Conservation (phyloP, 257 asterid species). For the Fraxinus pennsylvanica region DNA sequence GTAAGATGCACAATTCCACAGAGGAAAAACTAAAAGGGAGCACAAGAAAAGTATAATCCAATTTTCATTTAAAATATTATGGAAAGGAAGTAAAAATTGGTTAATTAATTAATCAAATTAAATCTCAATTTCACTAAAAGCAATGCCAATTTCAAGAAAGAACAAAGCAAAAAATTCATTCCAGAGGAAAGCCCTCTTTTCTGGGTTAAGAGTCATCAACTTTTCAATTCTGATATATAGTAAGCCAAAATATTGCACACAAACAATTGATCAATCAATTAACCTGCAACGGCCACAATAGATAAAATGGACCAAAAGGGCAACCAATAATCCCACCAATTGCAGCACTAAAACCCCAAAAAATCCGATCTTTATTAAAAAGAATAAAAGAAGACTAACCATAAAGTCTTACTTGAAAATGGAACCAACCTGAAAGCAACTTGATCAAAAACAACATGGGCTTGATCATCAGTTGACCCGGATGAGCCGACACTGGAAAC, state of each 20-base stretch:
- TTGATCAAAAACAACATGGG: conserved; percentile 49
- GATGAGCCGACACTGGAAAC: conserved; percentile 79
- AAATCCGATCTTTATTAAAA: conserved; percentile 11
- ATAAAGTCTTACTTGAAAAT: background rate
- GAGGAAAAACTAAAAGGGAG: background rate
- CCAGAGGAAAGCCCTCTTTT: background rate
- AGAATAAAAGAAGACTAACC: background rate
- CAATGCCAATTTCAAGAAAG: background rate
- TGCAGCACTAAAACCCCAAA: conserved; percentile 1
- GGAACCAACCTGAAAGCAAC: conserved; percentile 49
- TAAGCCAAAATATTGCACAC: background rate
- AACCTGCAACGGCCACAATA: conserved; percentile 17
- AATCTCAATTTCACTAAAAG: background rate
- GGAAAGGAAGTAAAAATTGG: background rate
- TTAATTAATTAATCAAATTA: no score
- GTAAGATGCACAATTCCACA: background rate
- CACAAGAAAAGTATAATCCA: no score
- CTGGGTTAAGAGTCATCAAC: background rate
- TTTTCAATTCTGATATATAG: background rate
- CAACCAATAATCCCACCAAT: background rate
- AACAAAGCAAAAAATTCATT: background rate
- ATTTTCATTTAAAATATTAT: no score
- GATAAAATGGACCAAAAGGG: conserved; percentile 1
- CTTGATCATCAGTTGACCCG: conserved; percentile 74
- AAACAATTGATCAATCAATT: conserved; percentile 6